Evolutionary conservation across 1,284 basidiomycete species (phyloP).

Genomic region (Vanrija sp.): DNA sequence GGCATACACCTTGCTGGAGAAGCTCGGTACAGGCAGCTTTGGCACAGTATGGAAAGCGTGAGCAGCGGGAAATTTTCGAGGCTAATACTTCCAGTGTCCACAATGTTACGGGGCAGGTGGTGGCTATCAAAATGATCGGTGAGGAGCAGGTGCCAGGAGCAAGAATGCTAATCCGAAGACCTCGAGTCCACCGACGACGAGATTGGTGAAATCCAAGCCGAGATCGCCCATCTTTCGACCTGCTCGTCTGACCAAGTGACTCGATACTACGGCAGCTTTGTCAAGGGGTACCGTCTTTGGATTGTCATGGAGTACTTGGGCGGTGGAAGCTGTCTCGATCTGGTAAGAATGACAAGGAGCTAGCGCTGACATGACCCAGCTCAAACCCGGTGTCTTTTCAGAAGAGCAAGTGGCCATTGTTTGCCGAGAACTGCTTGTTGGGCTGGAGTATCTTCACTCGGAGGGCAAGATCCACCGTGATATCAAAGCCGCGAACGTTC

Average conservation of each 20-base stretch:
- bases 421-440: constrained; percentile 87
- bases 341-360: constrained; percentile 49
- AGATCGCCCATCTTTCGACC: constrained; percentile 91
- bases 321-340: constrained; percentile 94
- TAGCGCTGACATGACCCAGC: constrained; percentile 37
- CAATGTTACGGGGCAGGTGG: constrained; percentile 86
- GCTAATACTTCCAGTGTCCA: constrained; percentile 57
- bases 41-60: constrained; percentile 92
- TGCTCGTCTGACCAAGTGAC: constrained; percentile 96
- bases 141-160: constrained; percentile 29
- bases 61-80: constrained; percentile 19
- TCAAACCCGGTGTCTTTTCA: constrained; percentile 84
- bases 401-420: constrained; percentile 92
- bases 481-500: constrained; percentile 96
- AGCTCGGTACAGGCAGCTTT: constrained; percentile 95
- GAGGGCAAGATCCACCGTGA: constrained; percentile 97
- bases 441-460: constrained; percentile 87
- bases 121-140: constrained; percentile 98
- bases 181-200: constrained; percentile 77
- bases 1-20: constrained; percentile 89
- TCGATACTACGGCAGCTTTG: constrained; percentile 93
- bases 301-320: constrained; percentile 99
- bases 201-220: constrained; percentile 94
- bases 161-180: constrained; percentile 30
- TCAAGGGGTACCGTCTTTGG: constrained; percentile 96